phyloP scores from a whole-genome alignment of 140 eudicot species.

The Stevia rebaudiana region DNA sequence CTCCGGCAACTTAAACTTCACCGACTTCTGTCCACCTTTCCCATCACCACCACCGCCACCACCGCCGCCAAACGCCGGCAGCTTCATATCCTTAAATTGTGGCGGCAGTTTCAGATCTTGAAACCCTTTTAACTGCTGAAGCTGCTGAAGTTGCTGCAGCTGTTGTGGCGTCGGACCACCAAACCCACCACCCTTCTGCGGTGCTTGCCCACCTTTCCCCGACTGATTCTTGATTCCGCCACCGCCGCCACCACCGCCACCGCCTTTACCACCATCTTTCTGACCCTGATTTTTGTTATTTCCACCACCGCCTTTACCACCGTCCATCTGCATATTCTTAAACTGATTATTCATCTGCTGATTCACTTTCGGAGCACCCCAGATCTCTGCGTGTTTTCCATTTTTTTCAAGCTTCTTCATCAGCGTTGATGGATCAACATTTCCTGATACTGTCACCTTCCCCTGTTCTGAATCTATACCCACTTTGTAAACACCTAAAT shows the following conservation, averaged over 20 bases:
- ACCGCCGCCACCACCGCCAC: neutral
- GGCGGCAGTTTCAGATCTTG: slow-evolving; percentile 66
- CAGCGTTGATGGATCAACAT: slow-evolving; percentile 47
- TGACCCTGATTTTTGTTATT: neutral
- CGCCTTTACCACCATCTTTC: too few species aligned
- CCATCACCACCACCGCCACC: slow-evolving; percentile 11
- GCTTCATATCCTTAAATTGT: slow-evolving; percentile 50
- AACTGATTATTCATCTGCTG: slow-evolving; percentile 41
- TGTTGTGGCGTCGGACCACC: slow-evolving; percentile 35
- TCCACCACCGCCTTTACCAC: slow-evolving; percentile 20
- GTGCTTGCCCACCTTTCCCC: neutral
- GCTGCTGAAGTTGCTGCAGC: slow-evolving; percentile 43
- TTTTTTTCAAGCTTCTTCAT: slow-evolving; percentile 64
- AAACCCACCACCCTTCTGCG: slow-evolving; percentile 18
- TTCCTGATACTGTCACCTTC: slow-evolving; percentile 69
- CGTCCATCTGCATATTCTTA: slow-evolving; percentile 45
- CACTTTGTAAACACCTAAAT: slow-evolving; percentile 54
- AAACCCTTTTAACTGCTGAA: slow-evolving; percentile 35
- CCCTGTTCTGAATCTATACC: slow-evolving; percentile 65
- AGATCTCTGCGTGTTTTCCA: slow-evolving; percentile 69
- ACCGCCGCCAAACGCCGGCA: slow-evolving; percentile 32
- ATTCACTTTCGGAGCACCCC: slow-evolving; percentile 45
- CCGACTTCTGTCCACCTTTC: slow-evolving; percentile 34
- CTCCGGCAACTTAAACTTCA: slow-evolving; percentile 55
- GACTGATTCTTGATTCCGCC: slow-evolving; percentile 37